Evolutionary conservation across 208 protist genomes (phyloP), one percentile per base, ranked within the genome.

Genomic region (Trichomonas tenax): DNA sequence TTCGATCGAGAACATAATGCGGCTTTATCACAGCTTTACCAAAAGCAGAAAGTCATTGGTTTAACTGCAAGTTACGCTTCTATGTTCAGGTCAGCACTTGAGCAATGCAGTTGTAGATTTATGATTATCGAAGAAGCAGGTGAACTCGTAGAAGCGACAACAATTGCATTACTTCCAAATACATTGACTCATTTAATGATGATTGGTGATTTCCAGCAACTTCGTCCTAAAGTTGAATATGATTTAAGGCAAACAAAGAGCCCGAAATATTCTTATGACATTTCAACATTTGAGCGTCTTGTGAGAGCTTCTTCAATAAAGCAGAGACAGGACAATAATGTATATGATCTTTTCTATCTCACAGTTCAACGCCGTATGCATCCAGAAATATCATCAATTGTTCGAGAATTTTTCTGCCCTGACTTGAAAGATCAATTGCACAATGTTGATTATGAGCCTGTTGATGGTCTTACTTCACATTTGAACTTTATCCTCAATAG

Each of bases 151-250:
- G 86, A 93, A 36, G 36, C n/a, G 10, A 51, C 34, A 26, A 38
- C 44, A 15, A 58, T 9, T 51, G 26, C 40, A 10, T 26, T 93
- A 0, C 17, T 93, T 34, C 44, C 44, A 38, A 58, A 34, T 15
- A 38, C 40, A 8, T 31, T 93, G 0, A 48, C 45, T 58, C 40
- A 41, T 8, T 51, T 93, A 26, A 38, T 51, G 26, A 34, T 93
- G 21, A 93, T 93, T 93, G 86, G 86, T 93, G 86, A 93, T 51
- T 93, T 31, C 36, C 40, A 93, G 26, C 86, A 93, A 93, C 44
- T 93, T 58, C 86, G 86, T 40, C 86, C 86, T 15, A 93, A 93
- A 93, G 86, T 93, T 51, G 86, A 93, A 93, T 40, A 93, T 51
- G 44, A 93, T 58, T 15, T 93, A 38, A 0, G 34, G 6, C 6